Evolutionary conservation across 129 eudicot genomes (phyloP), one percentile per base, ranked within the genome.

Genomic region (Dittrichia graveolens): DNA sequence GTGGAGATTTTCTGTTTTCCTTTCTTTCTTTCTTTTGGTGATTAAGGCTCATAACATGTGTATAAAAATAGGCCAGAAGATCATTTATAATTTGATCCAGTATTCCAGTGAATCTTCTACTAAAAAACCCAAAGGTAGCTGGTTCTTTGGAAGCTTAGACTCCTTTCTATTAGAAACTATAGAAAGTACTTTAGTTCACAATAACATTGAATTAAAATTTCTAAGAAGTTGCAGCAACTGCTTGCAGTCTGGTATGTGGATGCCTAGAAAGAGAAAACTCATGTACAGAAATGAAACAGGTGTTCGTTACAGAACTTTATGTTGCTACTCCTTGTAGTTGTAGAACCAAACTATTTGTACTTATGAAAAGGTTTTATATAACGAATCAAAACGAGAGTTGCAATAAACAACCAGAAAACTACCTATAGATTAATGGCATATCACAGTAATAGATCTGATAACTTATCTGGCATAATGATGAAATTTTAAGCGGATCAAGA

Each of bases 381-480:
- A 73, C 34, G 8, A 52, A 48, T 74, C 43, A 62, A 11, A 53
- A 31, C 34, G 11, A 13, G 13, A 31, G 14, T 52, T 52, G 40
- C 74, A 76, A 35, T 18, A 55, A 66, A 67, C 60, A 44, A 14
- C 41, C 55, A 9, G 8, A 75, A 75, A 44, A 48, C 4, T 8
- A 77, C 72, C 57, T 60, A 40, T 31, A 11, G 15, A 31, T 31
- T 13, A 53, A 61, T 14, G 12, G 39, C 54, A 61, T 24, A 50
- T 31, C 59, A 53, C 66, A 13, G 60, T 53, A 41, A 71, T 19
- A 70, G 82, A 78, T 78, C 82, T 70, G 72, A 57, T 40, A 37
- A 52, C 10, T 24, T n/a, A 75, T 53, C 65, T 65, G 44, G 54
- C 81, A 37, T 8, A 48, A 18, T 6, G 44, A 58, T 56, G 61